phyloP scores from a whole-genome alignment of 495 filamentous ascomycete species.

The Talaromyces stipitatus region DNA sequence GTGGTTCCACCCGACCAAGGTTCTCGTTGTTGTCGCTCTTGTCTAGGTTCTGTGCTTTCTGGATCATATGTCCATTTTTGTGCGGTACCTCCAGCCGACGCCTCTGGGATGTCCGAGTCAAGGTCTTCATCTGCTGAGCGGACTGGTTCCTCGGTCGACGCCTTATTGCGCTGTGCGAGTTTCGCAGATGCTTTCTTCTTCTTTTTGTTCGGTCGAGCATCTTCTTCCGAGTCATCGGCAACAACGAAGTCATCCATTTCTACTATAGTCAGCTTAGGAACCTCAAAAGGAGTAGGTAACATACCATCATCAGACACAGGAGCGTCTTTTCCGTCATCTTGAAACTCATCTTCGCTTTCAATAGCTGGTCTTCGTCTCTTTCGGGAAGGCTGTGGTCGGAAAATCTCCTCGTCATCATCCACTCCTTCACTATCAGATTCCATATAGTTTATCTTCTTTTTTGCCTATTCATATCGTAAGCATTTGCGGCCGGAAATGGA shows the following conservation, averaged over 20 bases:
- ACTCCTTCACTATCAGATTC: constrained; percentile 47
- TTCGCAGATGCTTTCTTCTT: constrained; percentile 56
- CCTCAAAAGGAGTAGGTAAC: constrained; percentile 14
- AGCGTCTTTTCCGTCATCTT: constrained; percentile 42
- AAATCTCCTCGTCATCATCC: constrained; percentile 47
- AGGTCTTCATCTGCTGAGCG: constrained; percentile 42
- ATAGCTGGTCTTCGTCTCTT: constrained; percentile 48
- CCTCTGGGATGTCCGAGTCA: constrained; percentile 39
- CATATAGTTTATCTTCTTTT: constrained; percentile 39
- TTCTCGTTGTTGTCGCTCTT: constrained; percentile 38
- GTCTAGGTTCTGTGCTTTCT: constrained; percentile 54
- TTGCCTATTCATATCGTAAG: constrained; percentile 23
- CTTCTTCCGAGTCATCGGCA: constrained; percentile 72
- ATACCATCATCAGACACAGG: constrained; percentile 55
- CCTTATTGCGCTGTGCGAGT: constrained; percentile 41
- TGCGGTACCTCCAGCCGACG: constrained; percentile 60
- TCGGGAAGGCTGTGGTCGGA: constrained; percentile 27
- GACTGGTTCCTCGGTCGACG: constrained; percentile 41
- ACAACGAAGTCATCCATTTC: constrained; percentile 84
- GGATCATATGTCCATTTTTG: constrained; percentile 83
- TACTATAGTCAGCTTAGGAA: constrained; percentile 21
- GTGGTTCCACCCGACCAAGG: constrained; percentile 38
- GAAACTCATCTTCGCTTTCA: constrained; percentile 64
- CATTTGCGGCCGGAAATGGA: background rate
- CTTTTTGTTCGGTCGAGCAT: constrained; percentile 58